Conservation (phyloP, 768 basidiomycete species). For the Suillus luteus region DNA sequence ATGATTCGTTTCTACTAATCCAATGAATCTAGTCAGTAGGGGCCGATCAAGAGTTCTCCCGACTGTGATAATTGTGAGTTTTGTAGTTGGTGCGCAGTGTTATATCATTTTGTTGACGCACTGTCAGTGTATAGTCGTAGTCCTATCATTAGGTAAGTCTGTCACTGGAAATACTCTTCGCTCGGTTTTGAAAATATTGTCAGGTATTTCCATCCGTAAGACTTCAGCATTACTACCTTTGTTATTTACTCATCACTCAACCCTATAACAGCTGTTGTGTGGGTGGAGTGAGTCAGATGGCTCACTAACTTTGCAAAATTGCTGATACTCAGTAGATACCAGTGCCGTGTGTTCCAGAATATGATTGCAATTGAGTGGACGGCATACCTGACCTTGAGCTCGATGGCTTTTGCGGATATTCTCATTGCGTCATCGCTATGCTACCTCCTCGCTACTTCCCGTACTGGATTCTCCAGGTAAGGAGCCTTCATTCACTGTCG, state of each 20-base stretch:
- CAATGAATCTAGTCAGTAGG: background rate
- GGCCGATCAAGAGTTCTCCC: background rate
- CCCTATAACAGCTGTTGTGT: too few relatives aligned
- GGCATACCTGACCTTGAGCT: background rate
- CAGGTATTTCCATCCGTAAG: background rate
- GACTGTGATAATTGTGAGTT: background rate
- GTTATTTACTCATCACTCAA: too few relatives aligned
- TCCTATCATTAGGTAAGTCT: background rate
- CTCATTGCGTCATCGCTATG: background rate
- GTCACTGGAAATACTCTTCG: background rate
- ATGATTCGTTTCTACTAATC: too few relatives aligned
- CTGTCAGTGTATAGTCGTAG: background rate
- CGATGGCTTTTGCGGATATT: background rate
- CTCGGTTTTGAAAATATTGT: background rate
- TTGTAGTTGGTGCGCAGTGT: background rate
- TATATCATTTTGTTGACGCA: background rate
- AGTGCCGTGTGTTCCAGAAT: too few relatives aligned
- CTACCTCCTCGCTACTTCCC: background rate
- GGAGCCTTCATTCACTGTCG: background rate
- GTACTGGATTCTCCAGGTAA: background rate
- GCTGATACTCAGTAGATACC: background rate
- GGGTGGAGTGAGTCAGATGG: too few relatives aligned
- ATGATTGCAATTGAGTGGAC: too few relatives aligned
- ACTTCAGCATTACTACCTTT: background rate
- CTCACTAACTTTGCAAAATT: background rate